Percentiles rank a stretch among this genome's conserved stretches.
Conservation (phyloP, 139 green algal genomes). For the Chlorella sp. region DNA sequence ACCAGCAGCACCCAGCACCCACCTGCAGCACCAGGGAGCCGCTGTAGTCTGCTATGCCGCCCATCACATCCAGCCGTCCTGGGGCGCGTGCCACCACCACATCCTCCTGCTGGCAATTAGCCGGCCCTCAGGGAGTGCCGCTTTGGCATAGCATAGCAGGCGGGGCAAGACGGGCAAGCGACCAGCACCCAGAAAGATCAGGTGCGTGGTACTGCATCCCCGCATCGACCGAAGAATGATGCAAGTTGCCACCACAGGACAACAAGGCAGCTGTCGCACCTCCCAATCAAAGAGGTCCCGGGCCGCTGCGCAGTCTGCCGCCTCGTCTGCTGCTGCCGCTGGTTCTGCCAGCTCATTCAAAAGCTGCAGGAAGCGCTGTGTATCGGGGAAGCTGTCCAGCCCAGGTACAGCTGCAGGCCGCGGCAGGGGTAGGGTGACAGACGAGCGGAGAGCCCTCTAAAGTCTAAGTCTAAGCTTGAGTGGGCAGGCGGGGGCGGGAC, state of each 20-base stretch:
- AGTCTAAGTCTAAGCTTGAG: no score
- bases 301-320: constrained; percentile 62
- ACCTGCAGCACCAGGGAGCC: constrained; percentile 92
- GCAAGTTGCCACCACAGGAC: not conserved
- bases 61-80: constrained; percentile 96
- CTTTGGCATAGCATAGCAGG: not conserved
- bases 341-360: constrained; percentile 45
- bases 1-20: constrained; percentile 53
- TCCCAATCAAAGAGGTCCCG: constrained; percentile 65
- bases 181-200: not conserved
- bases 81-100: constrained; percentile 82
- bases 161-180: no score
- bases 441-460: no score
- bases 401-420: constrained; percentile 4
- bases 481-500: not conserved
- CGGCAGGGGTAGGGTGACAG: not conserved
- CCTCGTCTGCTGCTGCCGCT: not conserved
- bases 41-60: constrained; percentile 97
- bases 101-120: not conserved
- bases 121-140: not conserved
- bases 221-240: not conserved
- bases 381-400: constrained; percentile 50
- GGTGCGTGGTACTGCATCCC: not conserved
- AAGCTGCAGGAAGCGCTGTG: constrained; percentile 54
- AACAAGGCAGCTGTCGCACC: constrained; percentile 6